These are phyloP conservation scores for Phialophora tarda DNA, from an alignment of 2,329 filamentous ascomycete genomes.

Conservation along the genomic window DNA sequence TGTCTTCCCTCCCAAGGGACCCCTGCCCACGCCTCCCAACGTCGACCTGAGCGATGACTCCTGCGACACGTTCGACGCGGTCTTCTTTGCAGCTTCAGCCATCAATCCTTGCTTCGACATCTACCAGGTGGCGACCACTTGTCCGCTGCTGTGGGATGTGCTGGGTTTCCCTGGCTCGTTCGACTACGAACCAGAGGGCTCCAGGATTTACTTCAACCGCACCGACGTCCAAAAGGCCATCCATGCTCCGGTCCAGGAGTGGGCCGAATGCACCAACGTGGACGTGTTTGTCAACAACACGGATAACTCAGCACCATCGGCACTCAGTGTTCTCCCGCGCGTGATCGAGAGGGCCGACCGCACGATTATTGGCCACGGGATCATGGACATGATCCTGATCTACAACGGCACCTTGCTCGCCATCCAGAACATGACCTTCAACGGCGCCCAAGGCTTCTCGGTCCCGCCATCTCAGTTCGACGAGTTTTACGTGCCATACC, in stretches of 20 bases:
- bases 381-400: constrained; percentile 70
- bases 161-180: constrained; percentile 71
- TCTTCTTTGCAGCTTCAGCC: constrained; percentile 59
- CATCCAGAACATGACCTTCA: constrained; percentile 84
- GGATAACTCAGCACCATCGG: constrained; percentile 57
- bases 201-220: constrained; percentile 72
- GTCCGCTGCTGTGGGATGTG: constrained; percentile 72
- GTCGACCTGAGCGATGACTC: constrained; percentile 50
- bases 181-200: constrained; percentile 67
- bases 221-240: constrained; percentile 71
- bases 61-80: constrained; percentile 65
- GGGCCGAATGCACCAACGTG: constrained; percentile 61
- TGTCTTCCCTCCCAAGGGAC: constrained; percentile 69
- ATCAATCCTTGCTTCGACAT: constrained; percentile 81
- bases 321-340: constrained; percentile 65
- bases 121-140: constrained; percentile 74
- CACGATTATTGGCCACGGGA: constrained; percentile 75
- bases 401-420: constrained; percentile 72
- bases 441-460: constrained; percentile 73
- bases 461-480: constrained; percentile 56
- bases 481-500: constrained; percentile 73
- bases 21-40: constrained; percentile 61
- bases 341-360: constrained; percentile 76
- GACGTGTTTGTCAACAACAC: constrained; percentile 54
- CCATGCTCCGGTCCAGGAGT: constrained; percentile 64